A percentile compares a stretch with the other conserved stretches of the same genome.
Conservation (phyloP, 192 early-diverging fungal species). For the Physocladia obscura region DNA sequence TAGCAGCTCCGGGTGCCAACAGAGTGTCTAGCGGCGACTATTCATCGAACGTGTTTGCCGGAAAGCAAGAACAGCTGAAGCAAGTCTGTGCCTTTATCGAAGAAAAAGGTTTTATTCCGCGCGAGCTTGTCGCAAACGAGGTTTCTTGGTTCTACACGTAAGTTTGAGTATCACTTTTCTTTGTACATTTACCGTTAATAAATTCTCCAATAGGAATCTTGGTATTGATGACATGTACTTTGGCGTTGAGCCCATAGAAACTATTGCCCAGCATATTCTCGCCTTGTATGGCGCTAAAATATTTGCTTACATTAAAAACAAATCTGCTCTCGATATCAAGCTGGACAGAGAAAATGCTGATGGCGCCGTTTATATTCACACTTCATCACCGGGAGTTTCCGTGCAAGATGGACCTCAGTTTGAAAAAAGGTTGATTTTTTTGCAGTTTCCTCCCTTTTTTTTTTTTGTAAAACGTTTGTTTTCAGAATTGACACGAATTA, state of each 20-base stretch:
- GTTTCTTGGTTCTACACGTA: slow-evolving; percentile 96
- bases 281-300: slow-evolving; percentile 95
- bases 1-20: slow-evolving; percentile 34
- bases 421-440: slow-evolving; percentile 54
- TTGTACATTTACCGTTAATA: slow-evolving; percentile 1
- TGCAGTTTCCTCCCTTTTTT: neutral
- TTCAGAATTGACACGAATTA: slow-evolving; percentile 86
- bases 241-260: slow-evolving; percentile 83
- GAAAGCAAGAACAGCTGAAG: slow-evolving; percentile 88
- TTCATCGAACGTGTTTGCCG: slow-evolving; percentile 79
- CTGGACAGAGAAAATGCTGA: slow-evolving; percentile 87
- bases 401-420: slow-evolving; percentile 79
- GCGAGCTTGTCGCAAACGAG: slow-evolving; percentile 84
- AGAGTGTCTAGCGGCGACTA: slow-evolving; percentile 31
- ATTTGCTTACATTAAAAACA: slow-evolving; percentile 84
- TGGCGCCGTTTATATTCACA: slow-evolving; percentile 95
- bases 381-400: slow-evolving; percentile 88
- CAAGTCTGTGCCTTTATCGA: slow-evolving; percentile 81
- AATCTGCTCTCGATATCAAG: slow-evolving; percentile 77
- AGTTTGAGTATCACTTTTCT: slow-evolving; percentile 13
- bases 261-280: slow-evolving; percentile 93
- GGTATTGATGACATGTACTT: slow-evolving; percentile 99
- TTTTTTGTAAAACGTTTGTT: slow-evolving; percentile 16
- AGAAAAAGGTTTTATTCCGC: slow-evolving; percentile 86
- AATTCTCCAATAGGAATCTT: slow-evolving; percentile 65